phyloP scores from a whole-genome alignment of 805 yeast genomes.

The Groenewaldozyma salmanticensis region DNA sequence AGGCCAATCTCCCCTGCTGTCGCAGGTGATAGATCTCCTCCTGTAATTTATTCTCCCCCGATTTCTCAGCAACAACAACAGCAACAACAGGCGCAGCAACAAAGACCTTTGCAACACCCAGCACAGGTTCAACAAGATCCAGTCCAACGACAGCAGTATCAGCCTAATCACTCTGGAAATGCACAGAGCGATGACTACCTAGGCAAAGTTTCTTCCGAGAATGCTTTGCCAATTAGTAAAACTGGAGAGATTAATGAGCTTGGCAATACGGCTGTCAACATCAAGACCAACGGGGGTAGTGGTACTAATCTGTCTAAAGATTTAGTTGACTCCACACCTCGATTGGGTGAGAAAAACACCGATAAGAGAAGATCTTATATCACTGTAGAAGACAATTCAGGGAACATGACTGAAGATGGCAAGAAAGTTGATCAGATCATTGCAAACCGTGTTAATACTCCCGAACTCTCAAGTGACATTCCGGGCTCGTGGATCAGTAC shows the following conservation, averaged over 20 bases:
- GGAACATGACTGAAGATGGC: not conserved
- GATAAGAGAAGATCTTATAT: not conserved
- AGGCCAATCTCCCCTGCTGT: not conserved
- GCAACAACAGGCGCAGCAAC: not conserved
- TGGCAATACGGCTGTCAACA: not conserved
- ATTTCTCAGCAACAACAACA: not conserved
- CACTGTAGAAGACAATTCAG: not conserved
- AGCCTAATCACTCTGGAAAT: not conserved
- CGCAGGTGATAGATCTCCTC: not conserved
- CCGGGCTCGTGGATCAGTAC: not conserved
- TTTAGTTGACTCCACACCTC: too few relatives aligned
- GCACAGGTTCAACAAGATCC: not conserved
- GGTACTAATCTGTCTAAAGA: not conserved
- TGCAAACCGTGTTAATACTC: not conserved
- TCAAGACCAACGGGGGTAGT: not conserved
- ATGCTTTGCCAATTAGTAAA: not conserved
- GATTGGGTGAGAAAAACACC: not conserved
- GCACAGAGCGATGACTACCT: too few relatives aligned
- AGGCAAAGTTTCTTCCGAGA: too few relatives aligned
- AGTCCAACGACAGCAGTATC: not conserved
- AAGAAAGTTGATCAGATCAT: not conserved
- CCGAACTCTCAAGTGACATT: not conserved
- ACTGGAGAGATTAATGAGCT: too few relatives aligned
- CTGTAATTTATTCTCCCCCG: not conserved
- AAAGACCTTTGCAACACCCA: not conserved